Evolutionary conservation across 306 rosid genomes (phyloP).

Genomic region (Dalbergia oliveri): DNA sequence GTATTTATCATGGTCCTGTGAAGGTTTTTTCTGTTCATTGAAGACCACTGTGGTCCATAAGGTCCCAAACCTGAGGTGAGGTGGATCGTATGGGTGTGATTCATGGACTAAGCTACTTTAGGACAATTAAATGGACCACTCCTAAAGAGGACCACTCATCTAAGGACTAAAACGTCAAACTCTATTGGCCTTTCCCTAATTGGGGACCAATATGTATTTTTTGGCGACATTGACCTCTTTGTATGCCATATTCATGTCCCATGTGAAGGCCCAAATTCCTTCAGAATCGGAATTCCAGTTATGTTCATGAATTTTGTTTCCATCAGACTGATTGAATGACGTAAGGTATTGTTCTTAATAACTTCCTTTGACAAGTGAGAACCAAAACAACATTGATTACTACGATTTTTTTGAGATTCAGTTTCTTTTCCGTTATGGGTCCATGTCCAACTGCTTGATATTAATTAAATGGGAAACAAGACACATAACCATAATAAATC

Average conservation of each 20-base stretch:
- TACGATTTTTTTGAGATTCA: neutral
- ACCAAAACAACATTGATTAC: neutral
- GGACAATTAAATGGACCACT: slow-evolving; percentile 53
- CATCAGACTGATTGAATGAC: neutral
- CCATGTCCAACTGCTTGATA: slow-evolving; percentile 2
- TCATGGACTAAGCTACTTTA: slow-evolving; percentile 52
- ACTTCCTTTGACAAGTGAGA: neutral
- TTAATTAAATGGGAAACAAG: slow-evolving; percentile 10
- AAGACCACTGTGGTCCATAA: slow-evolving; percentile 44
- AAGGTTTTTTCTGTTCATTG: slow-evolving; percentile 37
- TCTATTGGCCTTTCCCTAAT: neutral
- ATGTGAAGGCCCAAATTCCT: slow-evolving; percentile 32
- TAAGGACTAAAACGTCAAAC: slow-evolving; percentile 8
- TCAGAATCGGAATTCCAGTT: neutral
- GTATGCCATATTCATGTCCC: neutral
- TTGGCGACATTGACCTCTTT: slow-evolving; percentile 38
- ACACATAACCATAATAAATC: neutral
- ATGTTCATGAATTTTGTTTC: neutral
- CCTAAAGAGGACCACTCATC: slow-evolving; percentile 51
- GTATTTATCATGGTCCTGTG: slow-evolving; percentile 32
- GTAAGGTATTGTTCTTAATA: slow-evolving; percentile 1
- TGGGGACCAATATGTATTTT: slow-evolving; percentile 35
- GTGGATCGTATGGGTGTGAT: slow-evolving; percentile 44
- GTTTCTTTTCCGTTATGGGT: neutral
- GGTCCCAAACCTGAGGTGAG: slow-evolving; percentile 34